A percentile compares a stretch with the other conserved stretches of the same genome.
Evolutionary conservation across 306 rosid genomes (phyloP).

Genomic region (Trichosanthes truncata): DNA sequence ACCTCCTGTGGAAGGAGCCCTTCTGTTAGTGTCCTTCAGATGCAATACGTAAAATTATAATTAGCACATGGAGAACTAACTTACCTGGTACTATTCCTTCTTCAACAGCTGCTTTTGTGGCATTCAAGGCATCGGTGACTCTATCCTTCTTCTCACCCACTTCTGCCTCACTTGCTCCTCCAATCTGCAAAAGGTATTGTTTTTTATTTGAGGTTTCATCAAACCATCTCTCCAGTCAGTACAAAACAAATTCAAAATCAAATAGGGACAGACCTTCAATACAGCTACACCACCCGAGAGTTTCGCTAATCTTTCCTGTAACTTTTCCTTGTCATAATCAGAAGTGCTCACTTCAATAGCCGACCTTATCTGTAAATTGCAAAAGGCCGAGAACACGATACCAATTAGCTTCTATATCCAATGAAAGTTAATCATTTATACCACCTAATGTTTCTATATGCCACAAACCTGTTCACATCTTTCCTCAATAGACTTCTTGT

Average conservation of each 20-base stretch:
- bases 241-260: neutral
- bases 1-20: conserved; percentile 37
- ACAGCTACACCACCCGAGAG: conserved; percentile 99
- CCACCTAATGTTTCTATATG: neutral
- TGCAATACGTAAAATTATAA: neutral
- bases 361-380: conserved; percentile 56
- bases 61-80: neutral
- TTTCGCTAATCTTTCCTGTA: conserved; percentile 89
- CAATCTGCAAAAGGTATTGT: conserved; percentile 40
- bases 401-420: neutral
- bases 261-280: conserved; percentile 42
- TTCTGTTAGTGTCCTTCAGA: neutral
- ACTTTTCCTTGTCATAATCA: conserved; percentile 90
- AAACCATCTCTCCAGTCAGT: neutral
- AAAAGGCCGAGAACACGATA: neutral
- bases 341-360: conserved; percentile 72
- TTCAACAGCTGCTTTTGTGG: conserved; percentile 95
- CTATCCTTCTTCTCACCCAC: conserved; percentile 95
- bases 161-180: conserved; percentile 98
- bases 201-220: neutral
- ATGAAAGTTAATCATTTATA: neutral
- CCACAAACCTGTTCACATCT: conserved; percentile 84
- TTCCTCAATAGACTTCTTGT: conserved; percentile 77
- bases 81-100: conserved; percentile 88
- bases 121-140: conserved; percentile 92